Conservation (phyloP, 1,284 basidiomycete species). For the Boletus semigastroideus region DNA sequence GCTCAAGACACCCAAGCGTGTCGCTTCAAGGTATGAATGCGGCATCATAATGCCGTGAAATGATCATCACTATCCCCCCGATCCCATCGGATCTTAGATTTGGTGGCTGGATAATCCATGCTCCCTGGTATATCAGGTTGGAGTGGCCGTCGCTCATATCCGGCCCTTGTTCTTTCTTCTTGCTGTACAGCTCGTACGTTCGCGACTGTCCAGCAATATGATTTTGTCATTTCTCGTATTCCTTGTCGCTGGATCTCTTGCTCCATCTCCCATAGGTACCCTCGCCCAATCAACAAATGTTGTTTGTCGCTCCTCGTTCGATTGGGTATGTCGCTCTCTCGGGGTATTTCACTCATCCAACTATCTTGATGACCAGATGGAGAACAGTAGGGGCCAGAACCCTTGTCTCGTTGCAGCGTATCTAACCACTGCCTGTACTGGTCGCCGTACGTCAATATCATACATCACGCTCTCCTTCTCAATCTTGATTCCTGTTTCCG, state of each 20-base stretch:
- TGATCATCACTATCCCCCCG: too few relatives aligned
- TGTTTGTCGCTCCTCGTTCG: slow-evolving; percentile 19
- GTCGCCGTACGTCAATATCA: slow-evolving; percentile 25
- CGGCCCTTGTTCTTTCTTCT: too few relatives aligned
- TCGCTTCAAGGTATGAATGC: too few relatives aligned
- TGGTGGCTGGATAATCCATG: too few relatives aligned
- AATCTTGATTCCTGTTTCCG: slow-evolving; percentile 1
- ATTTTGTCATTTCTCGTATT: slow-evolving; percentile 10
- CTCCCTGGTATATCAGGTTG: too few relatives aligned
- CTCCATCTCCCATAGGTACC: slow-evolving; percentile 8
- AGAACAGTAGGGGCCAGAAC: slow-evolving; percentile 32
- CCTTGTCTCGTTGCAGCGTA: slow-evolving; percentile 38
- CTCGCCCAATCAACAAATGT: slow-evolving; percentile 23
- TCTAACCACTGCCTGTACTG: slow-evolving; percentile 31
- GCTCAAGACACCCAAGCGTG: too few relatives aligned
- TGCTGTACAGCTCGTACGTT: too few relatives aligned
- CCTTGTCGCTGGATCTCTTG: slow-evolving; percentile 17
- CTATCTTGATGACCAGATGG: slow-evolving; percentile 24
- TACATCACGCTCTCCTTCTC: neutral
- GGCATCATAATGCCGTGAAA: too few relatives aligned
- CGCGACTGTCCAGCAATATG: too few relatives aligned
- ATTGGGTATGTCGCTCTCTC: slow-evolving; percentile 22
- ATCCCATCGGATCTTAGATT: too few relatives aligned
- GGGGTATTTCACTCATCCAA: neutral
- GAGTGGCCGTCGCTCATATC: too few relatives aligned